Evolutionary conservation across 495 filamentous ascomycete genomes (phyloP), one percentile per base, ranked within the genome.

Genomic region (Aspergillus indologenus): DNA sequence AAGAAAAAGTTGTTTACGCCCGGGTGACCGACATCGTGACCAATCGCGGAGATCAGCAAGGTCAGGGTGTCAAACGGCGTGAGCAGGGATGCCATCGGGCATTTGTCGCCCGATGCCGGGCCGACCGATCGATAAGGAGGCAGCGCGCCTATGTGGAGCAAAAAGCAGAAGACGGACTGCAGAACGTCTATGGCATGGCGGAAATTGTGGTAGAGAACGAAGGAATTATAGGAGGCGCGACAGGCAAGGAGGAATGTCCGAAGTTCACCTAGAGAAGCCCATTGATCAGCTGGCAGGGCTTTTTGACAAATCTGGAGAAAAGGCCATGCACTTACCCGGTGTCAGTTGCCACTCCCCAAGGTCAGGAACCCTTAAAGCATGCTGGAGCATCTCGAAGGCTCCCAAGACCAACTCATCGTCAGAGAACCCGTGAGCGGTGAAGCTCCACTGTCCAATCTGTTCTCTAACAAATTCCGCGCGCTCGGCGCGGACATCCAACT

Each of bases 181-280:
- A 97, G 80, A 43, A 98, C 94, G 76, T 98, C 94, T 53, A 94
- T 85, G 7, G 95, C 94, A 71, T 98, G 94, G 50, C 94, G 90
- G 72, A 97, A 98, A 70, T 98, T 98, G 75, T 98, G 94, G 67
- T 98, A 98, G n/a, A 93, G 89, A 42, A 98, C 91, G 70, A 96
- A 96, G 51, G 83, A 85, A 67, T 97, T 96, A 75, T 98, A 98
- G 17, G 95, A 88, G 48, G 85, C 84, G 52, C 90, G 86, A 67
- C 90, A 89, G 61, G 92, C 90, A 46, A 92, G 77, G 46, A 96
- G 77, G 71, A 96, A 96, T 45, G 81, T 82, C 61, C 84, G 87
- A 19, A 97, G 75, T 70, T 90, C 85, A 58, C 71, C 77, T 81
- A 65, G 15, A 8, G 15, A 43, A n/a, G 26, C 19, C 26, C 47